Conservation (phyloP, 1,284 basidiomycete species). For the Exobasidium rhododendri region DNA sequence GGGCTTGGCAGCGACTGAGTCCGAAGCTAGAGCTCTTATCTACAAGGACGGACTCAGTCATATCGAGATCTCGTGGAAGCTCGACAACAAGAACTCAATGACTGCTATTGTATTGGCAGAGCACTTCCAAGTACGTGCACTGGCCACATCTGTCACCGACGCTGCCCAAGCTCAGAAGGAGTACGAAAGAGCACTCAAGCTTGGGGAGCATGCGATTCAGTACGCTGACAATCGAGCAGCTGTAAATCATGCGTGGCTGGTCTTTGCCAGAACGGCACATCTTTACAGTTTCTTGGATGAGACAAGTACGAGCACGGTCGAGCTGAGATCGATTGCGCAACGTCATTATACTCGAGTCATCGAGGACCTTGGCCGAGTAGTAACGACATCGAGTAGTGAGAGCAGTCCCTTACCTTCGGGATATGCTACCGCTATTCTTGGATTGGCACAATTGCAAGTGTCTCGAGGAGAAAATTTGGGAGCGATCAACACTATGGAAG, state of each 20-base stretch:
- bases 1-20: slow-evolving; percentile 38
- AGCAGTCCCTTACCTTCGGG: slow-evolving; percentile 23
- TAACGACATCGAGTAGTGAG: slow-evolving; percentile 14
- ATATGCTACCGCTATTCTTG: slow-evolving; percentile 45
- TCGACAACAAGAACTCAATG: slow-evolving; percentile 49
- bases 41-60: slow-evolving; percentile 46
- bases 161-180: slow-evolving; percentile 27
- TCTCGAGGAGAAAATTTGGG: slow-evolving; percentile 37
- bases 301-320: slow-evolving; percentile 9
- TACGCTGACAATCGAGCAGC: slow-evolving; percentile 45
- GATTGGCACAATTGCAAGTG: slow-evolving; percentile 49
- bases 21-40: slow-evolving; percentile 38
- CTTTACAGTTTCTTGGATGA: slow-evolving; percentile 18
- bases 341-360: slow-evolving; percentile 41
- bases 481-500: slow-evolving; percentile 45
- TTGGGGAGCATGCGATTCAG: slow-evolving; percentile 52
- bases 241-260: slow-evolving; percentile 41
- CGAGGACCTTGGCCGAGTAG: slow-evolving; percentile 37
- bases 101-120: slow-evolving; percentile 46
- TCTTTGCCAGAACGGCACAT: slow-evolving; percentile 47
- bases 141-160: slow-evolving; percentile 10
- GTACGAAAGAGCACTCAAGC: slow-evolving; percentile 46
- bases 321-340: slow-evolving; percentile 34
- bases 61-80: slow-evolving; percentile 47
- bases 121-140: slow-evolving; percentile 30